phyloP scores from a whole-genome alignment of 2,329 filamentous ascomycete genomes.

The Sclerotinia minor region DNA sequence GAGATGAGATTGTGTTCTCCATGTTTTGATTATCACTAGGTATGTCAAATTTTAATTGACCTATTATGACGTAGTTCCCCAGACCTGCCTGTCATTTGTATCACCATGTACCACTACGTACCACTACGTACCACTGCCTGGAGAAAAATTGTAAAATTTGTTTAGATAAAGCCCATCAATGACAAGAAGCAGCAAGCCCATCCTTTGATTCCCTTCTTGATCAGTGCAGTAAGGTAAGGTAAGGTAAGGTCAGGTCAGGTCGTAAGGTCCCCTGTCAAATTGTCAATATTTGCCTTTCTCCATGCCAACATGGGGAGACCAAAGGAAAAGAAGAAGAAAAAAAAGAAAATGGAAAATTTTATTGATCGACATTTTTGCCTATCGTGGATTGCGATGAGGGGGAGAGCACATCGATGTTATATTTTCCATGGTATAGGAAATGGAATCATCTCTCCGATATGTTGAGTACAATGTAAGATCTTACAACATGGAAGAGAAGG shows the following conservation, averaged over 20 bases:
- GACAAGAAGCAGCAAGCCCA: not conserved
- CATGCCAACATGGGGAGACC: not conserved
- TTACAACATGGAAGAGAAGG: not conserved
- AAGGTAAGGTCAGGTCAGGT: not conserved
- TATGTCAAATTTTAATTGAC: not conserved
- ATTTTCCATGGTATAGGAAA: not conserved
- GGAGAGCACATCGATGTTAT: not conserved
- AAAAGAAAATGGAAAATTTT: not conserved
- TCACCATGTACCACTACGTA: not conserved
- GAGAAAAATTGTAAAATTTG: not conserved
- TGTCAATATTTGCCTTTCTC: not conserved
- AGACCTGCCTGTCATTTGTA: not conserved
- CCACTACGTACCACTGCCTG: not conserved
- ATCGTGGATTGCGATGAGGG: not conserved
- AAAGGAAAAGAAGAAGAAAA: no score
- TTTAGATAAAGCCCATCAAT: no score
- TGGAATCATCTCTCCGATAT: not conserved
- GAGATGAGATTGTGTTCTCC: not conserved
- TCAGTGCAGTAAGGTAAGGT: not conserved
- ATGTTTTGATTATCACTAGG: not conserved
- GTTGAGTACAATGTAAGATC: not conserved
- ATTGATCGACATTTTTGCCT: not conserved
- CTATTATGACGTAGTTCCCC: slow-evolving; percentile 7
- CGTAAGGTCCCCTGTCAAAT: not conserved
- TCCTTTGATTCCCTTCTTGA: not conserved